Percentiles rank a stretch among this genome's conserved stretches.
phyloP scores from a whole-genome alignment of 192 early-diverging fungal species.

The Backusella australiensis region DNA sequence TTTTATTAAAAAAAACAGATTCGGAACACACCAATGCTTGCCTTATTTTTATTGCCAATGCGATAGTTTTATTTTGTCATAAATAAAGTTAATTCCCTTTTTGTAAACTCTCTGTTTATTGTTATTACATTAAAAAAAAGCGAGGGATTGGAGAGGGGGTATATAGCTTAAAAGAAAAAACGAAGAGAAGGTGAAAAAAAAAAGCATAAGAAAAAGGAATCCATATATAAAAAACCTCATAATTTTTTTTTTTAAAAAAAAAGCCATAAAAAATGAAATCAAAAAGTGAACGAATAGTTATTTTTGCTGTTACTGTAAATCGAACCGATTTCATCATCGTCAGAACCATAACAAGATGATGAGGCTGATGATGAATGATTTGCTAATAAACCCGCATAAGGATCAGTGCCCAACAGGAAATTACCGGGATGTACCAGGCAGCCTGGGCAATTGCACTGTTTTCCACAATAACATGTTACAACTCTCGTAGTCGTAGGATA shows the following conservation, averaged over 20 bases:
- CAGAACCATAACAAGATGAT: conserved; percentile 18
- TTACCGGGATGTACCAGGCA: conserved; percentile 26
- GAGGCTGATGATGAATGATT: conserved; percentile 10
- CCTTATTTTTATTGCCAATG: neutral
- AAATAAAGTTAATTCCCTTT: neutral
- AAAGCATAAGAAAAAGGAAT: neutral
- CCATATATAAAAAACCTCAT: neutral
- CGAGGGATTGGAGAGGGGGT: neutral
- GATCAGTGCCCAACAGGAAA: conserved; percentile 12
- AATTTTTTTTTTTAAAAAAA: neutral
- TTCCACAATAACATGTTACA: conserved; percentile 22
- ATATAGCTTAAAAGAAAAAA: neutral
- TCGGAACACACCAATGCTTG: neutral
- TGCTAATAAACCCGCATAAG: conserved; percentile 9
- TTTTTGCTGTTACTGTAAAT: conserved; percentile 6
- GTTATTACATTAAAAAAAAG: neutral
- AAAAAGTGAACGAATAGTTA: neutral
- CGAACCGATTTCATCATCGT: conserved; percentile 6
- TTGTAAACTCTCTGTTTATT: neutral
- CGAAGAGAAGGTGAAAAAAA: neutral
- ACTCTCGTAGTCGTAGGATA: conserved; percentile 7
- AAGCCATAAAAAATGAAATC: neutral
- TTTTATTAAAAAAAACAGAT: neutral
- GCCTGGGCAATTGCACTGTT: conserved; percentile 14
- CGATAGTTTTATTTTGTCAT: neutral